Percentiles rank a stretch among this genome's conserved stretches.
These are phyloP conservation scores for Linnemannia schmuckeri DNA, from an alignment of 192 early-diverging fungal genomes.

Conservation along the genomic window DNA sequence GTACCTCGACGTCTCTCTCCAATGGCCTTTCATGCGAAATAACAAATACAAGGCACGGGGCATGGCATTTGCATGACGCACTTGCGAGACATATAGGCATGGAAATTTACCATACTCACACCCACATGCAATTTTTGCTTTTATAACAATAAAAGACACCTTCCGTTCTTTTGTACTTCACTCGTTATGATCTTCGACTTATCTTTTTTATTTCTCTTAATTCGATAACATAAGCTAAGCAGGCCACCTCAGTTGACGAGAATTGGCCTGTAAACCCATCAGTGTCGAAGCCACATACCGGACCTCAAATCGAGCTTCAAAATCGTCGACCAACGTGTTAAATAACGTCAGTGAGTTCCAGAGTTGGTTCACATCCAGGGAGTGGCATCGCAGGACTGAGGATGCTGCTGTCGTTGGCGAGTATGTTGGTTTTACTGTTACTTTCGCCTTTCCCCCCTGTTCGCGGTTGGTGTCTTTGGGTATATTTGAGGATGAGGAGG, in stretches of 20 bases:
- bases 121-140: no score
- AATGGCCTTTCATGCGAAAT: neutral
- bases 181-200: neutral
- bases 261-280: constrained; percentile 47
- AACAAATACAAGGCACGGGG: no score
- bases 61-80: neutral
- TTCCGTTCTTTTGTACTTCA: neutral
- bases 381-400: constrained; percentile 34
- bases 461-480: neutral
- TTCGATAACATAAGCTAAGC: no score
- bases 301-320: constrained; percentile 42
- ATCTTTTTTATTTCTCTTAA: no score
- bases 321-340: constrained; percentile 38
- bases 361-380: constrained; percentile 42
- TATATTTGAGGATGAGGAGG: constrained; percentile 6
- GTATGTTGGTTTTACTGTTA: constrained; percentile 14
- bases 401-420: constrained; percentile 36
- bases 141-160: neutral
- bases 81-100: neutral
- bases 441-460: neutral
- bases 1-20: neutral
- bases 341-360: constrained; percentile 48
- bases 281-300: constrained; percentile 34
- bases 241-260: constrained; percentile 37
- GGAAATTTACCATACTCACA: no score